Evolutionary conservation across 495 filamentous ascomycete species (phyloP), one percentile per base, ranked within the genome.

Genomic region (Penicillium dipodomyicola): DNA sequence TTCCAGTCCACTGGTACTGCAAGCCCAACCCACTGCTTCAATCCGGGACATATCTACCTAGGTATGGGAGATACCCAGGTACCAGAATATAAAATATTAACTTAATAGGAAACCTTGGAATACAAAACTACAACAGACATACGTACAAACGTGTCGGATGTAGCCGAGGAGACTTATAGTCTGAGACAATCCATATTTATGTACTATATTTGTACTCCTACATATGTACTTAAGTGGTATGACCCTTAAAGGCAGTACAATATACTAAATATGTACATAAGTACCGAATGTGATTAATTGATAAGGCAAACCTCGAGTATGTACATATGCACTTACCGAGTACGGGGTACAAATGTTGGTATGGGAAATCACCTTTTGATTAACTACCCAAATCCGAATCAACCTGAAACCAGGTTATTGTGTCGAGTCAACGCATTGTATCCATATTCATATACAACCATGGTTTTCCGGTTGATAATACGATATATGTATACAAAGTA

Each of bases 1-100:
- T 40, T 17, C 39, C 39, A 41, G 42, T 44, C 42, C 42, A 44
- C 22, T 44, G 42, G 42, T 20, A 44, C 42, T 44, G 30, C 30
- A 12, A 33, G 10, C 30, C 11, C 30, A 33, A 33, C 30, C 30
- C 30, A 33, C 30, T 33, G 30, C 11, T 33, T 33, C 30, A 33
- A 33, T 33, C 30, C 30, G 30, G 30, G 39, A 44, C 17, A 25
- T 10, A 44, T 25, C 42, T 19, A n/a, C n/a, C n/a, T n/a, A n/a
- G n/a, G n/a, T n/a, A 41, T 41, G 30, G 30, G 30, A 33, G 30
- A 32, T 22, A 22, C 22, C 22, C 4, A 23, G 22, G 22, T 23
- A 23, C 20, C 20, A 23, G 22, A 23, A 32, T 32, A 32, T 32
- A 4, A 32, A 27, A 29, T 29, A 29, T 29, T 29, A 9, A 29